These are phyloP conservation scores for Cordia subcordata DNA, from an alignment of 257 asterid species.

Conservation along the genomic window DNA sequence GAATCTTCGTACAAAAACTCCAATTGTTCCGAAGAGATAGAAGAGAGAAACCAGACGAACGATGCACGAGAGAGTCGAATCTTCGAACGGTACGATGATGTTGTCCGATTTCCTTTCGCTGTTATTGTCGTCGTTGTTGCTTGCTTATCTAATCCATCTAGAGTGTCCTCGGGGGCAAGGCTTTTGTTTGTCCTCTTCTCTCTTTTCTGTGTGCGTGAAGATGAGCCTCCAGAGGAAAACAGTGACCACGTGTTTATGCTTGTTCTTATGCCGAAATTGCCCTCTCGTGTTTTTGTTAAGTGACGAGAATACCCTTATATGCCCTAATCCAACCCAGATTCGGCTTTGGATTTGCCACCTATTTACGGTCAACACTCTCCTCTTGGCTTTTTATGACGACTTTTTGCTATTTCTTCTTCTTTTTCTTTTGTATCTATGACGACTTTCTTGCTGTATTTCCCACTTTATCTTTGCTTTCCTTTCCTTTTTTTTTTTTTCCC, in stretches of 20 bases:
- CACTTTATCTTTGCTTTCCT: background rate
- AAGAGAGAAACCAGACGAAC: background rate
- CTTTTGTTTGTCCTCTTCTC: slow-evolving; percentile 8
- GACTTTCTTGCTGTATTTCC: slow-evolving; percentile 2
- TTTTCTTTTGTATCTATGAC: background rate
- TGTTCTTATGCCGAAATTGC: slow-evolving; percentile 24
- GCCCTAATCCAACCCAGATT: slow-evolving; percentile 31
- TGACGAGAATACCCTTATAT: slow-evolving; percentile 32
- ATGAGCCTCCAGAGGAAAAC: slow-evolving; percentile 24
- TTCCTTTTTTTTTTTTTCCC: no score
- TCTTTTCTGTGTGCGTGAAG: slow-evolving; percentile 1
- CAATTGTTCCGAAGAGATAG: slow-evolving; percentile 5
- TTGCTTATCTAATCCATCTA: background rate
- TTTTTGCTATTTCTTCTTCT: background rate
- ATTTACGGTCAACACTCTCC: slow-evolving; percentile 39
- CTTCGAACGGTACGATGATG: background rate
- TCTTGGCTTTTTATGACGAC: slow-evolving; percentile 16
- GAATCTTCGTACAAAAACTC: slow-evolving; percentile 7
- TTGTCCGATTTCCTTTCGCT: background rate
- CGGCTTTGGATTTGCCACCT: slow-evolving; percentile 22
- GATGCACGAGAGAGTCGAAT: slow-evolving; percentile 1
- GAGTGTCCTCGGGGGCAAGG: background rate
- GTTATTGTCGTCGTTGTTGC: background rate
- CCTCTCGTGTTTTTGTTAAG: slow-evolving; percentile 1
- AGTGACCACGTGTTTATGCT: slow-evolving; percentile 44